Conservation (phyloP, 768 basidiomycete species). For the Suillus bovinus region DNA sequence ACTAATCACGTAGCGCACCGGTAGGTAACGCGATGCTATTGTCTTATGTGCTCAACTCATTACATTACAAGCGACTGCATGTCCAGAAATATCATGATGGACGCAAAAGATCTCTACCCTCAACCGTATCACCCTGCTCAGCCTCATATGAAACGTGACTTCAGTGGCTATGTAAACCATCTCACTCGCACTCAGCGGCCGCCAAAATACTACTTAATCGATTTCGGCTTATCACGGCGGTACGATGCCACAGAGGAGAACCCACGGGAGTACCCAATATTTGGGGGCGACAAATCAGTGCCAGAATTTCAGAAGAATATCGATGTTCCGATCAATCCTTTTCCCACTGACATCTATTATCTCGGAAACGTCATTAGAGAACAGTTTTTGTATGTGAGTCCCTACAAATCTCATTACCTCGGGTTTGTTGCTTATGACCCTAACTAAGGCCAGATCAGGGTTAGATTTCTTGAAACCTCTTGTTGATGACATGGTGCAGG, state of each 20-base stretch:
- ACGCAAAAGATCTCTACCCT: conserved; percentile 20
- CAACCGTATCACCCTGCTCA: conserved; percentile 9
- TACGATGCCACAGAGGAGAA: conserved; percentile 17
- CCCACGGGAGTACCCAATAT: conserved; percentile 14
- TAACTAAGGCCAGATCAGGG: background rate
- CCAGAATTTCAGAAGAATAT: conserved; percentile 15
- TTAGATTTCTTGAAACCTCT: conserved; percentile 36
- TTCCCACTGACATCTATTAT: conserved; percentile 12
- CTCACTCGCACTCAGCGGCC: conserved; percentile 20
- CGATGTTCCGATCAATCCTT: conserved; percentile 9
- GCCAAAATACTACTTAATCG: conserved; percentile 22
- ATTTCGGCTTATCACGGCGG: conserved; percentile 26
- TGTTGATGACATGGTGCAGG: too few species aligned
- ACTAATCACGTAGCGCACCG: conserved; percentile 7
- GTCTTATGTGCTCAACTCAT: background rate
- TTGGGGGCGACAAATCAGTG: conserved; percentile 12
- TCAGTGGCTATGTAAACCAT: conserved; percentile 10
- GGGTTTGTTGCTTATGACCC: background rate
- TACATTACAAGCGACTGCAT: conserved; percentile 25
- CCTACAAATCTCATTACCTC: background rate
- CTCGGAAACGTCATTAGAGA: conserved; percentile 18
- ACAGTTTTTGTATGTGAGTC: conserved; percentile 13
- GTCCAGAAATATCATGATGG: conserved; percentile 34
- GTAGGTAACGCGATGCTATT: conserved; percentile 5
- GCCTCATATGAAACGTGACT: conserved; percentile 2